These are phyloP conservation scores for Tulasnella calospora DNA, from an alignment of 768 basidiomycete species.

Conservation along the genomic window DNA sequence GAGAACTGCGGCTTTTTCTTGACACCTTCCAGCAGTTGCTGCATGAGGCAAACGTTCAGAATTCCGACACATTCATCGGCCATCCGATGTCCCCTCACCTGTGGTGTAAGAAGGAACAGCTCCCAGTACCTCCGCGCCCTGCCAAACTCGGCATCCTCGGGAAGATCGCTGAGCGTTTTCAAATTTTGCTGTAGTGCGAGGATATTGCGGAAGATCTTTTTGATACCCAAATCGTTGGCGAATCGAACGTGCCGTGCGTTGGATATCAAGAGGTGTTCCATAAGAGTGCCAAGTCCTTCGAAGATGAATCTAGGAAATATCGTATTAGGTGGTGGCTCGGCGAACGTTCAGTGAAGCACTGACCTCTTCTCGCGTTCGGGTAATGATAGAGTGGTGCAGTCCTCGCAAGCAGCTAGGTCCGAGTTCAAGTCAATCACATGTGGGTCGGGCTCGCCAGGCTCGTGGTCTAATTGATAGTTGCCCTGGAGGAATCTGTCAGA, in stretches of 20 bases:
- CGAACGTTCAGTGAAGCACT: slow-evolving; percentile 32
- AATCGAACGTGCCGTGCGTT: slow-evolving; percentile 64
- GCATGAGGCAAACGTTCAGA: not conserved
- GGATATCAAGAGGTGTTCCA: slow-evolving; percentile 76
- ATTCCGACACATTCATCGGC: not conserved
- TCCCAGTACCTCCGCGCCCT: slow-evolving; percentile 76
- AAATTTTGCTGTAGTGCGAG: slow-evolving; percentile 88
- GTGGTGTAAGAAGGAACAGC: slow-evolving; percentile 67
- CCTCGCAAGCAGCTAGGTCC: slow-evolving; percentile 72
- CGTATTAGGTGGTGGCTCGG: slow-evolving; percentile 24
- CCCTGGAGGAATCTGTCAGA: slow-evolving; percentile 48
- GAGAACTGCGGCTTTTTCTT: slow-evolving; percentile 57
- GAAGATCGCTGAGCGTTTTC: slow-evolving; percentile 57
- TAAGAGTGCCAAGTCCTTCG: slow-evolving; percentile 74
- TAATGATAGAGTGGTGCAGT: slow-evolving; percentile 53
- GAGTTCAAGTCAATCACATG: slow-evolving; percentile 80
- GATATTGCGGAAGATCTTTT: slow-evolving; percentile 84
- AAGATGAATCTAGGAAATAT: slow-evolving; percentile 66
- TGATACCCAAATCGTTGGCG: slow-evolving; percentile 70
- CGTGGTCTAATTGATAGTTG: slow-evolving; percentile 74
- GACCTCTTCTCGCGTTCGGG: slow-evolving; percentile 64
- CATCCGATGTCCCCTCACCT: slow-evolving; percentile 45
- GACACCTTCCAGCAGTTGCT: slow-evolving; percentile 76
- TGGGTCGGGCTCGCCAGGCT: slow-evolving; percentile 87
- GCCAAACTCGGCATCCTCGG: slow-evolving; percentile 62